phyloP scores from a whole-genome alignment of 306 rosid species.

The Trifolium pratense region DNA sequence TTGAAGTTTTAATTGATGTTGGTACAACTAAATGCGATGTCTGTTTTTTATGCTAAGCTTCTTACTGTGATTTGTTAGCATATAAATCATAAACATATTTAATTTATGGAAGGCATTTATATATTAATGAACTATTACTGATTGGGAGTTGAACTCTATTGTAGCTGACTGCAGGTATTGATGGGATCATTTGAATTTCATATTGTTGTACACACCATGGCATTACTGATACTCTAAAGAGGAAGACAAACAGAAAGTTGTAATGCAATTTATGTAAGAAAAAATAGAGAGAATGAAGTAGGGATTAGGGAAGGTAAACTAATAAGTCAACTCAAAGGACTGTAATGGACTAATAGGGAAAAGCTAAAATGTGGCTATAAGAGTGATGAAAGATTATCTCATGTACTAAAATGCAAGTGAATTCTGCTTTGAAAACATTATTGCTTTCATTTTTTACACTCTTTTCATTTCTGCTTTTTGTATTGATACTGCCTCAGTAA shows the following conservation, averaged over 20 bases:
- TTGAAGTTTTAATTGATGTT: background rate
- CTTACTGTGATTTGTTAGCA: slow-evolving; percentile 1
- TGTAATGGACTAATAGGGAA: background rate
- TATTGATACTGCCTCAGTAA: too few species aligned
- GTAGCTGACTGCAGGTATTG: slow-evolving; percentile 61
- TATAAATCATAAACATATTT: background rate
- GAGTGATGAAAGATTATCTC: too few species aligned
- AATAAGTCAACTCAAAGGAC: background rate
- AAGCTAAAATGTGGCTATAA: too few species aligned
- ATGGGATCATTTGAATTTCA: slow-evolving; percentile 53
- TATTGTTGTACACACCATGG: slow-evolving; percentile 46
- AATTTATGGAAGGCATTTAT: background rate
- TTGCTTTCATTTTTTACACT: too few species aligned
- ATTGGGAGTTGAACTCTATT: slow-evolving; percentile 40
- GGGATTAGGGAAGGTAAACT: background rate
- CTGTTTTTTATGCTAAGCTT: background rate
- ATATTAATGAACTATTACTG: slow-evolving; percentile 39
- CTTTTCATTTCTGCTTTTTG: too few species aligned
- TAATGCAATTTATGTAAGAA: background rate
- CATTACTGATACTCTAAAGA: slow-evolving; percentile 51
- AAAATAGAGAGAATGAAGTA: too few species aligned
- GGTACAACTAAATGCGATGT: background rate
- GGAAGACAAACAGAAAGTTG: slow-evolving; percentile 13
- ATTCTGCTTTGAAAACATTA: background rate
- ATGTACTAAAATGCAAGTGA: background rate